These are phyloP conservation scores for Vigna angularis DNA, from an alignment of 306 rosid genomes.

Conservation along the genomic window DNA sequence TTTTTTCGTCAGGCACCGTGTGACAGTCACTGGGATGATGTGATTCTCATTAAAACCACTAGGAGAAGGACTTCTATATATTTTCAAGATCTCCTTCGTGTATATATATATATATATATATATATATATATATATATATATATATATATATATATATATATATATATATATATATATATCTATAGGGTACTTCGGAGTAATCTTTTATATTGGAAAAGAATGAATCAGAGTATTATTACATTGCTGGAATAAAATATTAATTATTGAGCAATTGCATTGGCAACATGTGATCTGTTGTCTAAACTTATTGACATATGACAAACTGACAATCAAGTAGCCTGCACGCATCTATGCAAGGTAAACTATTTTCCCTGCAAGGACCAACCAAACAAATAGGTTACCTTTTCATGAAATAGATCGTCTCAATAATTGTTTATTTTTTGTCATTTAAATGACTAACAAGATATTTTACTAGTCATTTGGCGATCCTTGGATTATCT, in stretches of 20 bases:
- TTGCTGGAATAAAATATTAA: neutral
- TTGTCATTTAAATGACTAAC: neutral
- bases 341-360: neutral
- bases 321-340: slow-evolving; percentile 2
- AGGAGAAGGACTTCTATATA: neutral
- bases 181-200: neutral
- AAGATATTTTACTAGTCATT: neutral
- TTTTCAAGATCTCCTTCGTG: neutral
- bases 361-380: neutral
- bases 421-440: neutral
- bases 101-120: neutral
- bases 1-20: neutral
- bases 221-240: neutral
- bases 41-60: neutral
- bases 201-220: neutral
- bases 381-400: neutral
- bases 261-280: neutral
- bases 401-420: neutral
- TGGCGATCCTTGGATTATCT: neutral
- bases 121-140: too few species aligned
- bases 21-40: slow-evolving; percentile 2
- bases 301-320: neutral
- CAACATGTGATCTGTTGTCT: slow-evolving; percentile 12
- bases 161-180: neutral
- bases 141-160: neutral